phyloP scores from a whole-genome alignment of 805 yeast genomes.

The Spathaspora girioi region DNA sequence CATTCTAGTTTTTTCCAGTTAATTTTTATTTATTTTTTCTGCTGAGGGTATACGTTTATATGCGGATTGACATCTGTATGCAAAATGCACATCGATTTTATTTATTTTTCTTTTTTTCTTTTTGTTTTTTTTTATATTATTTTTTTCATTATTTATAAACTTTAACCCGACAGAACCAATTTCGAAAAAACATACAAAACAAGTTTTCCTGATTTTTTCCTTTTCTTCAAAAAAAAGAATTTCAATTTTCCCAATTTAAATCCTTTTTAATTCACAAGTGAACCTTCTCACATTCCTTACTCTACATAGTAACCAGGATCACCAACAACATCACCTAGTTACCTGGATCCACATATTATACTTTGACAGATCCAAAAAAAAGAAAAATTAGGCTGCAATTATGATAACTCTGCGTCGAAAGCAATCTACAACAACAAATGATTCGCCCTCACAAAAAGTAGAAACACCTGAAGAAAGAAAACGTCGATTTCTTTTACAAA shows the following conservation, averaged over 20 bases:
- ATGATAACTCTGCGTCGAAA: neutral
- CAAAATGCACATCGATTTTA: neutral
- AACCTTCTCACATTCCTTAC: neutral
- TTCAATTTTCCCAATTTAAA: neutral
- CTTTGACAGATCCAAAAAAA: neutral
- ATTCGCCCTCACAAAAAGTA: neutral
- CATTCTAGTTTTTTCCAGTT: neutral
- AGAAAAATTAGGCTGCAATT: neutral
- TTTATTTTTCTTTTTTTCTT: neutral
- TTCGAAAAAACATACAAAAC: neutral
- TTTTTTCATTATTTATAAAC: neutral
- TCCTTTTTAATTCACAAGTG: neutral
- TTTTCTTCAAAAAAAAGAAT: neutral
- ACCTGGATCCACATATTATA: neutral
- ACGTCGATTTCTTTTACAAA: slow-evolving; percentile 44
- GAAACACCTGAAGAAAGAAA: slow-evolving; percentile 33
- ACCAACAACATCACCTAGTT: neutral
- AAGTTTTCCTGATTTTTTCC: neutral
- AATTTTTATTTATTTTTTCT: neutral
- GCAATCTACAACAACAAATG: neutral
- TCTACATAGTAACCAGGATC: neutral
- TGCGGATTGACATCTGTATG: neutral
- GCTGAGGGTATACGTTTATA: neutral
- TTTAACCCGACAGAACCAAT: neutral
- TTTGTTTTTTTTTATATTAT: neutral